Percentiles rank a stretch among this genome's conserved stretches.
Conservation (phyloP, 2,329 filamentous ascomycete species). For the Scedosporium apiospermum region DNA sequence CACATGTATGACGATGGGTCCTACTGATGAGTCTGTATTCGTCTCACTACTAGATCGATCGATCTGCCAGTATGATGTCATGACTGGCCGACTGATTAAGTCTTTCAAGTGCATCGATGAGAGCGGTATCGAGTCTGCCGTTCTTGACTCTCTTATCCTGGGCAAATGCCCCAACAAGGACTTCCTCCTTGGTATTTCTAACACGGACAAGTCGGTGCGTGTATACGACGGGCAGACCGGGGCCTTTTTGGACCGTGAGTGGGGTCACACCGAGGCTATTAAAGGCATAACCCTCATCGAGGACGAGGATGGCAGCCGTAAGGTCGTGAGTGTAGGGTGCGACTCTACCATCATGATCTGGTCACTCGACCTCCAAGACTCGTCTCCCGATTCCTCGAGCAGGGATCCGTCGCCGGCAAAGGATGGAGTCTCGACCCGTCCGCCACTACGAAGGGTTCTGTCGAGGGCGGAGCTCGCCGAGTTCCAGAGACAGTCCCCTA, state of each 20-base stretch:
- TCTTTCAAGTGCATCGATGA: constrained; percentile 79
- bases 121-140: constrained; percentile 69
- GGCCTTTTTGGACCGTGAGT: constrained; percentile 73
- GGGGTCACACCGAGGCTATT: constrained; percentile 90
- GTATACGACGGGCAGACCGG: constrained; percentile 77
- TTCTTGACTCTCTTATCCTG: constrained; percentile 68
- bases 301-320: constrained; percentile 42
- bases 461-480: constrained; percentile 82
- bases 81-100: constrained; percentile 57
- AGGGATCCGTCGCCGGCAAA: constrained; percentile 48
- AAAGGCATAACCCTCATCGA: constrained; percentile 71
- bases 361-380: constrained; percentile 43
- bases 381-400: constrained; percentile 25
- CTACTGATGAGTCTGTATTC: constrained; percentile 48
- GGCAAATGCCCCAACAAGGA: constrained; percentile 45
- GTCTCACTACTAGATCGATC: constrained; percentile 53
- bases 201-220: constrained; percentile 90
- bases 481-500: constrained; percentile 49
- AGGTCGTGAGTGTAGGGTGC: constrained; percentile 64
- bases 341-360: constrained; percentile 82
- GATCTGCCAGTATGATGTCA: constrained; percentile 51
- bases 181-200: constrained; percentile 78
- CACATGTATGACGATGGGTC: constrained; percentile 66
- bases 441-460: constrained; percentile 74
- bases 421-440: constrained; percentile 45